Conservation (phyloP, 2,329 filamentous ascomycete genomes). For the Hymenoscyphus occultus region DNA sequence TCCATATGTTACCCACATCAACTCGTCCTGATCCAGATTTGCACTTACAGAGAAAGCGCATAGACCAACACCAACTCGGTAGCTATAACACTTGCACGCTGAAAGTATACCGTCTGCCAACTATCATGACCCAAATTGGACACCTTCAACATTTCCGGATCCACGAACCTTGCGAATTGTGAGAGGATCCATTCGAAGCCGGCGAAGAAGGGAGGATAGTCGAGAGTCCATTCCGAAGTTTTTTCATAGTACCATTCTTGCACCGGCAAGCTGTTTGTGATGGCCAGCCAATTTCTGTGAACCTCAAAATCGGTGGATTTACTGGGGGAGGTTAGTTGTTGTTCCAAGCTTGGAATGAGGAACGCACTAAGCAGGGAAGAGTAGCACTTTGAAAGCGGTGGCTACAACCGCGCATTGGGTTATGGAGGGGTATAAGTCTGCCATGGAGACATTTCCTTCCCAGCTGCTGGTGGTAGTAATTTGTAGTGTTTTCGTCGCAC, state of each 20-base stretch:
- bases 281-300: slow-evolving; percentile 96
- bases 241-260: slow-evolving; percentile 96
- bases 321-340: slow-evolving; percentile 47
- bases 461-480: neutral
- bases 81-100: slow-evolving; percentile 80
- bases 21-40: neutral
- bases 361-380: slow-evolving; percentile 91
- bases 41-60: slow-evolving; percentile 68
- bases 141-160: slow-evolving; percentile 78
- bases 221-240: slow-evolving; percentile 98
- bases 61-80: slow-evolving; percentile 83
- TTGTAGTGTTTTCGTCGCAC: neutral
- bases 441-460: slow-evolving; percentile 52
- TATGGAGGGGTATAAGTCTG: slow-evolving; percentile 81
- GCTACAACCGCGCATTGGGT: slow-evolving; percentile 83
- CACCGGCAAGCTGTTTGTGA: slow-evolving; percentile 83
- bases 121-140: slow-evolving; percentile 82
- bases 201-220: slow-evolving; percentile 98
- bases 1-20: slow-evolving; percentile 7
- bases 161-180: slow-evolving; percentile 70
- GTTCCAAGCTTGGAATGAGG: neutral
- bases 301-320: slow-evolving; percentile 99
- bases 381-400: slow-evolving; percentile 82
- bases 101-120: slow-evolving; percentile 93
- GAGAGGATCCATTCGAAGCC: slow-evolving; percentile 94